Conservation (phyloP, 257 asterid genomes). For the Echites panduratus region DNA sequence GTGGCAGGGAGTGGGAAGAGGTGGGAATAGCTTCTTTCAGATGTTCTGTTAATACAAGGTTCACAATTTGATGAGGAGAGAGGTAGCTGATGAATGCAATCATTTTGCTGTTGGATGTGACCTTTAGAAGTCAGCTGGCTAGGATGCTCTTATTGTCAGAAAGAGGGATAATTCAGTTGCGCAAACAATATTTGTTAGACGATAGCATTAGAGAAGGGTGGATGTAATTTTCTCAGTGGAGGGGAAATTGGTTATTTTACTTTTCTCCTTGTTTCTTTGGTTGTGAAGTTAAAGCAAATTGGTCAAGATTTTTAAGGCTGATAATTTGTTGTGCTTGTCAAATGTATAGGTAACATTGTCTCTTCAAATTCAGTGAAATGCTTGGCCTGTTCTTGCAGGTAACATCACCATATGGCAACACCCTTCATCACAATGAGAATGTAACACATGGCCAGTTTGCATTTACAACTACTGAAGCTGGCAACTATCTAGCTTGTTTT, state of each 20-base stretch:
- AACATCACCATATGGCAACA: slow-evolving; percentile 77
- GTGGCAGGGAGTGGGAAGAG: too few relatives aligned
- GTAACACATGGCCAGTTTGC: slow-evolving; percentile 83
- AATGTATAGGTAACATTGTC: not conserved
- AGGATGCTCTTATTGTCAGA: not conserved
- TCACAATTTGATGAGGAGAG: not conserved
- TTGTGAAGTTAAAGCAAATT: not conserved
- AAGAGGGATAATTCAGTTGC: not conserved
- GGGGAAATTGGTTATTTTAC: not conserved
- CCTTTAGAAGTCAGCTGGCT: not conserved
- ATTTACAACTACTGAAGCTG: slow-evolving; percentile 71
- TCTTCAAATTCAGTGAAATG: not conserved
- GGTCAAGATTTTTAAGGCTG: not conserved
- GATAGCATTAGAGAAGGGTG: not conserved
- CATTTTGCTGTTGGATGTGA: not conserved
- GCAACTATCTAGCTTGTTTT: slow-evolving; percentile 80
- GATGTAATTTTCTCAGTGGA: not conserved
- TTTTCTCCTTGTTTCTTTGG: not conserved
- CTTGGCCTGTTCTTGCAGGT: slow-evolving; percentile 35
- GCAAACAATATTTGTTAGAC: not conserved
- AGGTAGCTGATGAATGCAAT: not conserved
- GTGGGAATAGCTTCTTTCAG: not conserved
- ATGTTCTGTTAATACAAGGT: not conserved
- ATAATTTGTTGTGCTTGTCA: not conserved
- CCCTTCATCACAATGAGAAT: slow-evolving; percentile 58